Percentiles rank a stretch among this genome's conserved stretches.
These are phyloP conservation scores for Suhomyces bokatorum DNA, from an alignment of 1,139 yeast species.

Conservation along the genomic window DNA sequence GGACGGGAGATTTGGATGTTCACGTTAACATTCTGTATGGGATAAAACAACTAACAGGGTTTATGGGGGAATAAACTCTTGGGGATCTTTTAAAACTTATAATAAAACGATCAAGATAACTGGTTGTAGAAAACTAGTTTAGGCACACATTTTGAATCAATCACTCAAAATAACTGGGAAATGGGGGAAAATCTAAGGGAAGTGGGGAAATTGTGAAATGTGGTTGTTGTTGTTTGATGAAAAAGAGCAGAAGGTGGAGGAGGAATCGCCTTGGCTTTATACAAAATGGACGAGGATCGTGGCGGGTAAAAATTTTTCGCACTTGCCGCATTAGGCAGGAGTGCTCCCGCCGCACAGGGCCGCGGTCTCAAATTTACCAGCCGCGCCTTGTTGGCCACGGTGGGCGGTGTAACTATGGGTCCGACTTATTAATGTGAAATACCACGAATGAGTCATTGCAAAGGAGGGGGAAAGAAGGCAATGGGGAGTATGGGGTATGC, in stretches of 20 bases:
- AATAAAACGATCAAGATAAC: slow-evolving; percentile 14
- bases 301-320: slow-evolving; percentile 15
- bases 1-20: slow-evolving; percentile 25
- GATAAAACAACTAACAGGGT: slow-evolving; percentile 19
- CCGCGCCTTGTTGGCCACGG: no score
- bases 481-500: no score
- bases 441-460: slow-evolving; percentile 7
- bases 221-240: slow-evolving; percentile 1
- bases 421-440: slow-evolving; percentile 9
- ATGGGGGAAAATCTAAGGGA: slow-evolving; percentile 10
- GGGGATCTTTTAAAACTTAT: slow-evolving; percentile 8
- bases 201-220: slow-evolving; percentile 3
- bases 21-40: slow-evolving; percentile 18
- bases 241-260: slow-evolving; percentile 1
- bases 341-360: slow-evolving; percentile 1
- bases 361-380: slow-evolving; percentile 8
- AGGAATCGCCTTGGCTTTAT: slow-evolving; percentile 10
- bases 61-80: slow-evolving; percentile 11
- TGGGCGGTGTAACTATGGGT: slow-evolving; percentile 5
- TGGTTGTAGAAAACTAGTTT: slow-evolving; percentile 23
- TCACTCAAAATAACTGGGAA: slow-evolving; percentile 10
- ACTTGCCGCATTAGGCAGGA: slow-evolving; percentile 6
- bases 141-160: slow-evolving; percentile 35
- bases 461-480: background rate
- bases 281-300: slow-evolving; percentile 6